Evolutionary conservation across 805 yeast genomes (phyloP).

Genomic region (Pichia californica): DNA sequence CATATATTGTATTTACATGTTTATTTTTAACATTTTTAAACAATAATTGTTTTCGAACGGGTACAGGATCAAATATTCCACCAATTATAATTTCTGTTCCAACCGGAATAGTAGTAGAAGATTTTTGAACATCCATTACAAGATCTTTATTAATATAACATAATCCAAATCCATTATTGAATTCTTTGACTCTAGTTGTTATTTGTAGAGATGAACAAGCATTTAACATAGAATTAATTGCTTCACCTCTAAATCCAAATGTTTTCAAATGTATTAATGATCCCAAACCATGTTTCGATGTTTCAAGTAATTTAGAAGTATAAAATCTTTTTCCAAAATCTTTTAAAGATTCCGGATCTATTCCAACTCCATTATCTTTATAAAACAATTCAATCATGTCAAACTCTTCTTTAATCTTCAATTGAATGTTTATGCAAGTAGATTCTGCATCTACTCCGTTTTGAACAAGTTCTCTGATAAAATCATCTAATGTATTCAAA

Average conservation of each 20-base stretch:
- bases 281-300: too few species aligned
- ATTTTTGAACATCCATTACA: too few species aligned
- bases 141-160: too few species aligned
- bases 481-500: slow-evolving; percentile 34
- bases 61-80: slow-evolving; percentile 37
- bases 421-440: slow-evolving; percentile 25
- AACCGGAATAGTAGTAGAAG: too few species aligned
- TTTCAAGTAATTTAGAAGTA: slow-evolving; percentile 58
- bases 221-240: slow-evolving; percentile 49
- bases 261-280: slow-evolving; percentile 34
- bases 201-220: slow-evolving; percentile 40
- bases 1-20: slow-evolving; percentile 20
- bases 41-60: slow-evolving; percentile 35
- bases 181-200: slow-evolving; percentile 35
- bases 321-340: slow-evolving; percentile 40
- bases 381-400: slow-evolving; percentile 37
- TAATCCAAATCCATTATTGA: slow-evolving; percentile 28
- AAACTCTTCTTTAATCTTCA: slow-evolving; percentile 19
- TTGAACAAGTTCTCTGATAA: slow-evolving; percentile 43
- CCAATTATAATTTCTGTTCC: slow-evolving; percentile 37
- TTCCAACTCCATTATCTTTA: slow-evolving; percentile 70
- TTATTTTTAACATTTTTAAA: slow-evolving; percentile 13
- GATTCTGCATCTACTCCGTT: slow-evolving; percentile 55
- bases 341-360: slow-evolving; percentile 41
- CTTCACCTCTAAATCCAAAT: slow-evolving; percentile 72